These are phyloP conservation scores for Aspergillus hiratsukae DNA, from an alignment of 2,329 filamentous ascomycete species.

Conservation along the genomic window DNA sequence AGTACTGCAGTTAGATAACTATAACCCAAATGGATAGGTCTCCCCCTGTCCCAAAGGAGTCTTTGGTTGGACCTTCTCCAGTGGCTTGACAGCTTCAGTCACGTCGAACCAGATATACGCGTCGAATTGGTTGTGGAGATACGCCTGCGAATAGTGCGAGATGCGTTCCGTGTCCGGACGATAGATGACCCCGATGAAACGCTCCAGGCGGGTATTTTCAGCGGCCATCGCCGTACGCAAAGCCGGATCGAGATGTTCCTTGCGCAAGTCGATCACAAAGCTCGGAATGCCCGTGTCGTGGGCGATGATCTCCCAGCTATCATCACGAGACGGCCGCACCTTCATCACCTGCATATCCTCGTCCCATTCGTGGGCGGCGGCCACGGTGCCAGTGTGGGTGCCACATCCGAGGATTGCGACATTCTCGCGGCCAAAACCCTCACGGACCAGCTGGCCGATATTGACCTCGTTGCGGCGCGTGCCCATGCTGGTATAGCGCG, in stretches of 20 bases:
- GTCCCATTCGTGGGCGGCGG: conserved; percentile 50
- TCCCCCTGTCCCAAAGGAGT: conserved; percentile 42
- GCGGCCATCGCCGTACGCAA: conserved; percentile 35
- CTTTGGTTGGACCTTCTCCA: conserved; percentile 45
- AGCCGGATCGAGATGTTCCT: conserved; percentile 29
- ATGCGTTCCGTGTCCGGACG: conserved; percentile 46
- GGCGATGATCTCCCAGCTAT: conserved; percentile 49
- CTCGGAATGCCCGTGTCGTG: conserved; percentile 44
- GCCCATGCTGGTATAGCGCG: conserved; percentile 50
- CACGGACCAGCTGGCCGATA: conserved; percentile 51
- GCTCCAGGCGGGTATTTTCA: conserved; percentile 38
- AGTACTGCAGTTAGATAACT: conserved; percentile 2
- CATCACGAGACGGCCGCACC: conserved; percentile 42
- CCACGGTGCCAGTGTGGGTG: conserved; percentile 50
- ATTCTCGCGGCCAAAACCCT: conserved; percentile 38
- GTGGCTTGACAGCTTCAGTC: conserved; percentile 42
- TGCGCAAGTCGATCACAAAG: conserved; percentile 47
- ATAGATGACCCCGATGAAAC: conserved; percentile 54
- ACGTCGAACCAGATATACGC: conserved; percentile 49
- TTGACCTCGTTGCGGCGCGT: conserved; percentile 44
- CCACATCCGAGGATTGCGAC: conserved; percentile 46
- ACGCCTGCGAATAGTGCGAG: conserved; percentile 47
- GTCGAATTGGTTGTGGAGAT: conserved; percentile 48
- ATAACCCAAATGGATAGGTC: conserved; percentile 52
- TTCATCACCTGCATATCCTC: conserved; percentile 49